Conservation (phyloP, 2,329 filamentous ascomycete species). For the Aurifilum marmelostoma region DNA sequence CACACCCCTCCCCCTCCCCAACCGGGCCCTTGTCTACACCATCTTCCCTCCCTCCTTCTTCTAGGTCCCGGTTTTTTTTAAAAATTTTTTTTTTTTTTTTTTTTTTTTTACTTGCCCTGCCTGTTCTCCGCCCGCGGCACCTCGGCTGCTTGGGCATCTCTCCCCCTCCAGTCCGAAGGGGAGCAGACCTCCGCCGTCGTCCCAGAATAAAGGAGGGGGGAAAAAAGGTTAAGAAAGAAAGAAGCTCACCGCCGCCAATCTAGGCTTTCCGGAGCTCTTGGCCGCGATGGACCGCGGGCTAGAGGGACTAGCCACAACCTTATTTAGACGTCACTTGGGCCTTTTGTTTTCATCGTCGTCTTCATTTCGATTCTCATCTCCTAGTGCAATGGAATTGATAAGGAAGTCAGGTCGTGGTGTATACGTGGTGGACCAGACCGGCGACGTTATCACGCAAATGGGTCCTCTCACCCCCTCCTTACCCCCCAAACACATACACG, state of each 20-base stretch:
- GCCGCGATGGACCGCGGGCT: constrained; percentile 24
- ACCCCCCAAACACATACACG: too few species aligned
- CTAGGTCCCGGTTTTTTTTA: too few species aligned
- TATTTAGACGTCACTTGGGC: constrained; percentile 27
- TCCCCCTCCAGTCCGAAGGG: constrained; percentile 1
- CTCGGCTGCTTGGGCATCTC: neutral
- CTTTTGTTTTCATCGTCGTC: neutral
- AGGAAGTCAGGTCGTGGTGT: neutral
- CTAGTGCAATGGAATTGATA: neutral
- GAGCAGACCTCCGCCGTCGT: neutral
- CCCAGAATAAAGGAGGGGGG: neutral
- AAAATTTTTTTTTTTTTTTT: too few species aligned
- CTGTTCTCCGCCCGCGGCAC: constrained; percentile 4
- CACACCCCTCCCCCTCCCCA: too few species aligned
- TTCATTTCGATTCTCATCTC: neutral
- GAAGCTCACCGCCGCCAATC: neutral
- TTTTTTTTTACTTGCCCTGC: neutral
- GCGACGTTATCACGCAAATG: neutral
- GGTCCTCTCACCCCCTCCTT: too few species aligned
- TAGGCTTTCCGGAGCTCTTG: constrained; percentile 25
- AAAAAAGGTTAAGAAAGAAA: neutral
- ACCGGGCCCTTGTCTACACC: too few species aligned
- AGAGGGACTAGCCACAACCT: constrained; percentile 26
- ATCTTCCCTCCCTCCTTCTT: too few species aligned
- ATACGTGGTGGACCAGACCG: neutral